A percentile compares a stretch with the other conserved stretches of the same genome.
These are phyloP conservation scores for Tylopilus balloui DNA, from an alignment of 768 basidiomycete genomes.

Conservation along the genomic window DNA sequence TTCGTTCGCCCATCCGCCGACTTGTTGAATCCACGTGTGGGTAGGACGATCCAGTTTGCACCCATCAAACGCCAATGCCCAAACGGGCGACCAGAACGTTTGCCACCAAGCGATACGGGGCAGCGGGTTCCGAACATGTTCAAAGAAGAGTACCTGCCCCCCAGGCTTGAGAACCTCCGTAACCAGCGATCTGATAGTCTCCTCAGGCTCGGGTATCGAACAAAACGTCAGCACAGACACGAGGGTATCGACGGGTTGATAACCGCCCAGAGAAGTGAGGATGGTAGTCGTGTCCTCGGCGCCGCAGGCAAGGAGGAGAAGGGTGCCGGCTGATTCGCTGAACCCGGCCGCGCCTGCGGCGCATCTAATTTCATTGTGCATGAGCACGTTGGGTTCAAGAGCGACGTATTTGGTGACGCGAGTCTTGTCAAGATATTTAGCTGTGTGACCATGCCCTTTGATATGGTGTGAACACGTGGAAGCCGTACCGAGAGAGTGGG, in stretches of 20 bases:
- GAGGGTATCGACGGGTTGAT: slow-evolving; percentile 51
- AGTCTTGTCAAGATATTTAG: slow-evolving; percentile 52
- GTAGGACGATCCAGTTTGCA: slow-evolving; percentile 60
- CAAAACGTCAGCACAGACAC: slow-evolving; percentile 65
- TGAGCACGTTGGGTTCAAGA: slow-evolving; percentile 62
- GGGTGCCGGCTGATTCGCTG: slow-evolving; percentile 45
- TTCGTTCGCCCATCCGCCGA: slow-evolving; percentile 46
- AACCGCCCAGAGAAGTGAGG: slow-evolving; percentile 35
- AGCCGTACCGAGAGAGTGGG: background rate
- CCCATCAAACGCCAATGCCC: slow-evolving; percentile 57
- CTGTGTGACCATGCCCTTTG: slow-evolving; percentile 61
- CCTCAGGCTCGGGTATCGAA: slow-evolving; percentile 53
- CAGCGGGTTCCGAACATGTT: slow-evolving; percentile 58
- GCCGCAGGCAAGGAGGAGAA: slow-evolving; percentile 58
- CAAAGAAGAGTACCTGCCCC: slow-evolving; percentile 62
- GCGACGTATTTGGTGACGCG: slow-evolving; percentile 64
- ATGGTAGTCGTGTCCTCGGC: slow-evolving; percentile 56
- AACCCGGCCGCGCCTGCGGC: slow-evolving; percentile 50
- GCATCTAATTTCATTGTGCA: slow-evolving; percentile 55
- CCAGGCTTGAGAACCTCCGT: slow-evolving; percentile 56
- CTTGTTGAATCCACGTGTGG: slow-evolving; percentile 41
- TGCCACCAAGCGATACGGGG: slow-evolving; percentile 69
- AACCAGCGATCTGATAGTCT: slow-evolving; percentile 43
- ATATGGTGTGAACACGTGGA: background rate
- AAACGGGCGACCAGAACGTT: slow-evolving; percentile 65